Percentiles rank a stretch among this genome's conserved stretches.
phyloP scores from a whole-genome alignment of 2,329 filamentous ascomycete species.

The Podosphaera xanthii region DNA sequence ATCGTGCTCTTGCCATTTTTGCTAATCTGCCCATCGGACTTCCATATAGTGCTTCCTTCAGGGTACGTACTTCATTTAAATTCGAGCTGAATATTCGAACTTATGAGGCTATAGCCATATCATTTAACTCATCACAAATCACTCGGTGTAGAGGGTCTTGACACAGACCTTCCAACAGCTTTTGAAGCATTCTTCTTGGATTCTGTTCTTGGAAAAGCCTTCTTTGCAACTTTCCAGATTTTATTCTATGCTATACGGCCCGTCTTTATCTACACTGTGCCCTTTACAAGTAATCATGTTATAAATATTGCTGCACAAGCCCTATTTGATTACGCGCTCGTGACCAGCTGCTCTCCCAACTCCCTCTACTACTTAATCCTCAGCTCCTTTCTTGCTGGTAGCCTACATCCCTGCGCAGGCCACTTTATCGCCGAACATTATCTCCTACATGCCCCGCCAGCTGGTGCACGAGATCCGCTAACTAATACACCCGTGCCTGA shows the following conservation, averaged over 20 bases:
- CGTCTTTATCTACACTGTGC: slow-evolving; percentile 79
- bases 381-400: slow-evolving; percentile 82
- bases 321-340: slow-evolving; percentile 50
- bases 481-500: slow-evolving; percentile 48
- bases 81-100: neutral
- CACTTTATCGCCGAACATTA: slow-evolving; percentile 99
- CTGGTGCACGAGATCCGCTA: slow-evolving; percentile 30
- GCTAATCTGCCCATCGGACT: slow-evolving; percentile 91
- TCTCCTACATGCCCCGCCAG: slow-evolving; percentile 40
- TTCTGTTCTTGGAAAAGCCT: slow-evolving; percentile 86
- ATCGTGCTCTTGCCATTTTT: slow-evolving; percentile 72
- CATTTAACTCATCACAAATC: slow-evolving; percentile 98
- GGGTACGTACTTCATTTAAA: slow-evolving; percentile 28
- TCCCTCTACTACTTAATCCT: slow-evolving; percentile 65
- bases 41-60: slow-evolving; percentile 88
- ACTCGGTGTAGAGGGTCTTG: slow-evolving; percentile 82
- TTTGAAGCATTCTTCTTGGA: slow-evolving; percentile 84
- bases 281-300: slow-evolving; percentile 65
- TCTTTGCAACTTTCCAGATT: slow-evolving; percentile 98
- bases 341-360: slow-evolving; percentile 34
- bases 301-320: slow-evolving; percentile 63
- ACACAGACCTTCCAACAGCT: slow-evolving; percentile 84
- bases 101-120: slow-evolving; percentile 43
- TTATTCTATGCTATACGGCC: slow-evolving; percentile 94
- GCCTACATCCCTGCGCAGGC: slow-evolving; percentile 77